Percentiles rank a stretch among this genome's conserved stretches.
Conservation (phyloP, 2,329 filamentous ascomycete species). For the Cadophora luteo-olivacea region DNA sequence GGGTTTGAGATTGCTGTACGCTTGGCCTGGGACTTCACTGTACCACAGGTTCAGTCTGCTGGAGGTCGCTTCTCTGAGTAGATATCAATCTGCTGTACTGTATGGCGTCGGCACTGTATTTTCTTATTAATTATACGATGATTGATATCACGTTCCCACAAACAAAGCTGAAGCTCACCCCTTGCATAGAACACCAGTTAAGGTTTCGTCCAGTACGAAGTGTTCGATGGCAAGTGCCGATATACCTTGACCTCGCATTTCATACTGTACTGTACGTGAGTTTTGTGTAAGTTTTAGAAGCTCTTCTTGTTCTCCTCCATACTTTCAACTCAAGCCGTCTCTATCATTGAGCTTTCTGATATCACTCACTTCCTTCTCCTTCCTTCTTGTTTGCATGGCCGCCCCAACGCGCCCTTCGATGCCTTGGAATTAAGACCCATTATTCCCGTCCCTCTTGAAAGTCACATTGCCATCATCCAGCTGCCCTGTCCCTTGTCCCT, state of each 20-base stretch:
- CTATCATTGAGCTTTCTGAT: not conserved
- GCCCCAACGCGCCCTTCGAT: not conserved
- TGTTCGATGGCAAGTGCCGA: not conserved
- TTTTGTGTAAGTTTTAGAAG: not conserved
- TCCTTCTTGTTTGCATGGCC: not conserved
- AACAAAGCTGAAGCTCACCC: not conserved
- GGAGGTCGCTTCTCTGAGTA: not conserved
- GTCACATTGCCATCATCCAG: conserved; percentile 5
- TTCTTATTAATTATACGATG: not conserved
- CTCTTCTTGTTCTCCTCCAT: not conserved
- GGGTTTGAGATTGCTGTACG: conserved; percentile 8
- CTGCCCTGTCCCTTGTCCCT: conserved; percentile 5
- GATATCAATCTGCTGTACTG: not conserved
- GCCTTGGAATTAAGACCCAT: conserved; percentile 1
- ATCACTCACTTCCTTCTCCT: not conserved
- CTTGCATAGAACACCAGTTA: conserved; percentile 2
- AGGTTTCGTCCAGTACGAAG: not conserved
- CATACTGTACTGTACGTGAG: not conserved
- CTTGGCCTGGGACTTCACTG: not conserved
- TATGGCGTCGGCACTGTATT: conserved; percentile 8
- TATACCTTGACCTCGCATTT: not conserved
- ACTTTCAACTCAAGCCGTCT: not conserved
- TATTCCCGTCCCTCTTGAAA: conserved; percentile 11
- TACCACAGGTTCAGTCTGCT: not conserved
- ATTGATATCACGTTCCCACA: not conserved